Evolutionary conservation across 208 protist genomes (phyloP).

Genomic region (Trypanosomatidae sp.): DNA sequence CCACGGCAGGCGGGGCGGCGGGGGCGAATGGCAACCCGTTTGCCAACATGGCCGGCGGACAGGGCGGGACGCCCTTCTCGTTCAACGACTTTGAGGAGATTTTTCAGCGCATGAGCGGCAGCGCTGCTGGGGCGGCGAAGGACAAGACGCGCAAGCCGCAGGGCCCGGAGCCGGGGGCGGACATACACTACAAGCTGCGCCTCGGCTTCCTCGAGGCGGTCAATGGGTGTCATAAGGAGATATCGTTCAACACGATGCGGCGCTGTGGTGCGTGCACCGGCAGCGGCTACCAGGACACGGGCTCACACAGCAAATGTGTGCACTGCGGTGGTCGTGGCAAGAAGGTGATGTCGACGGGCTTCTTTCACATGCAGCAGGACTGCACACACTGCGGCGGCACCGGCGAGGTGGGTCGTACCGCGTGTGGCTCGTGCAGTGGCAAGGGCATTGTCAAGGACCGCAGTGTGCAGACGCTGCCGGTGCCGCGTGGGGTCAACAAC

Average conservation of each 20-base stretch:
- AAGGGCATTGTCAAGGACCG: slow-evolving; percentile 85
- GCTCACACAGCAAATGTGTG: slow-evolving; percentile 60
- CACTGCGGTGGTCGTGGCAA: slow-evolving; percentile 80
- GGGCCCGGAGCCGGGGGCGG: slow-evolving; percentile 71
- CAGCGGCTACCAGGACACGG: slow-evolving; percentile 68
- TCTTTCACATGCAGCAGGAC: slow-evolving; percentile 88
- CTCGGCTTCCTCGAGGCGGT: slow-evolving; percentile 77
- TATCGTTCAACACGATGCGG: slow-evolving; percentile 83
- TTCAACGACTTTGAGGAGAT: slow-evolving; percentile 88
- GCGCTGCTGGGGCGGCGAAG: slow-evolving; percentile 48
- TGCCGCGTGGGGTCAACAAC: slow-evolving; percentile 82
- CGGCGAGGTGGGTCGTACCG: slow-evolving; percentile 59
- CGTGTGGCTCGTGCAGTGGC: slow-evolving; percentile 74
- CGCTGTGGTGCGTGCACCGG: slow-evolving; percentile 71
- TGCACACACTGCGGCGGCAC: slow-evolving; percentile 83
- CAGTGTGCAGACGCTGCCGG: slow-evolving; percentile 74
- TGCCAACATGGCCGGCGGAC: slow-evolving; percentile 21
- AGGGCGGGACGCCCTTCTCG: slow-evolving; percentile 30
- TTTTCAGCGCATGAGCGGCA: slow-evolving; percentile 83
- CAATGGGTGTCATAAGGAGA: slow-evolving; percentile 78
- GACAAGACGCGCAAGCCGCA: slow-evolving; percentile 78
- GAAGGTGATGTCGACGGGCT: slow-evolving; percentile 85
- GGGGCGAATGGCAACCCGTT: slow-evolving; percentile 47
- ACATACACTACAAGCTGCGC: slow-evolving; percentile 79
- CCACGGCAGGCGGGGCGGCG: slow-evolving; percentile 14